Evolutionary conservation across 2,329 filamentous ascomycete species (phyloP), one percentile per base, ranked within the genome.

Genomic region (Xylariaceae sp.): DNA sequence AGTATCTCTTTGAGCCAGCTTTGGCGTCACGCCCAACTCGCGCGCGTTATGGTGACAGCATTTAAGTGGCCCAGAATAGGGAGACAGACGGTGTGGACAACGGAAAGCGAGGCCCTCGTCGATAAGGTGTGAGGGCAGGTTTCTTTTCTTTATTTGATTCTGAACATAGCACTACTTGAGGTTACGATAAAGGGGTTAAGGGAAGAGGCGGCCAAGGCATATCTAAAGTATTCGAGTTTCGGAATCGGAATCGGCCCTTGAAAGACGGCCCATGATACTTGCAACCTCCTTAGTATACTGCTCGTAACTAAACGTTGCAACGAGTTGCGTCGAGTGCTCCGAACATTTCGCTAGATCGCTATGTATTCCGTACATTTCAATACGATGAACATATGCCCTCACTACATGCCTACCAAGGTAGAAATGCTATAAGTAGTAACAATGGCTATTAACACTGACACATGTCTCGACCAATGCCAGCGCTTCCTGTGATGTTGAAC

Each of bases 301-400:
- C 37, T 42, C 8, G 9, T 42, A 62, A 53, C 48, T 18, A 42
- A 44, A 53, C 39, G 53, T 55, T 55, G 51, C 51, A n/a, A 45
- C 34, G 35, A 44, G 34, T 13, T 58, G 51, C 44, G 13, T 30
- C 23, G 23, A 30, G 23, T 42, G 45, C 7, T 8, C 11, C 37
- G 37, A 3, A 42, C 45, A 52, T 35, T 60, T 37, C 58, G 42
- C 13, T 51, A 51, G 49, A 11, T 61, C 55, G 54, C 55, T 70
- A 72, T 74, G 74, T 67, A 74, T 69, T 30, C 23, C 23, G 23
- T 30, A 30, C 23, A 30, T 30, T 30, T 30, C 74, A 70, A 72
- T 73, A 70, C 74, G 72, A 74, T 70, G 73, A 74, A 72, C 64
- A 73, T 71, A 63, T 58, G 55, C 52, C 42, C 51, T 60, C 47